phyloP scores from a whole-genome alignment of 2,329 filamentous ascomycete genomes.

The Alternaria infectoria region DNA sequence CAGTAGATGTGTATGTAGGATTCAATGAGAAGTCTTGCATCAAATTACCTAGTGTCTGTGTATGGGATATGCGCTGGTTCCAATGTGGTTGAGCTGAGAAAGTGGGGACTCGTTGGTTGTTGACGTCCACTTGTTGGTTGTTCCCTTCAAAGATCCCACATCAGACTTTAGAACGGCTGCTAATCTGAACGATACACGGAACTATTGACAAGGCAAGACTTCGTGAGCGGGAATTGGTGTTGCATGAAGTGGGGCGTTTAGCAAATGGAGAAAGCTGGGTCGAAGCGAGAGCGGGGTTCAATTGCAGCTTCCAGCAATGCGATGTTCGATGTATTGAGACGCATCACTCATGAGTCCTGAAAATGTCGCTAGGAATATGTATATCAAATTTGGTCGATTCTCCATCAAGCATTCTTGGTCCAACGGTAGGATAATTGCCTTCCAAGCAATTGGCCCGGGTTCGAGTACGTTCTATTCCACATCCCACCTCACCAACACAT shows the following conservation, averaged over 20 bases:
- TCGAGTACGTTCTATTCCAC: conserved; percentile 8
- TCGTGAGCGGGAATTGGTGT: neutral
- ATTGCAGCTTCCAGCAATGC: neutral
- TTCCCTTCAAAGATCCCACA: no score
- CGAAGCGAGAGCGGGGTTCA: neutral
- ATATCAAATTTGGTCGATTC: neutral
- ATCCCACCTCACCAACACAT: neutral
- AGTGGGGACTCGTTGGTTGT: neutral
- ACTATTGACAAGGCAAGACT: neutral
- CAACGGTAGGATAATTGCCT: conserved; percentile 32
- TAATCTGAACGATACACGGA: neutral
- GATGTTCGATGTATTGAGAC: neutral
- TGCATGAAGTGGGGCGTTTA: neutral
- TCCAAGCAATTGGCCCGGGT: conserved; percentile 31
- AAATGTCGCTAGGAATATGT: neutral
- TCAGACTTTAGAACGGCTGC: neutral
- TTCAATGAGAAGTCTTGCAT: neutral
- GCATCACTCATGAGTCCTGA: neutral
- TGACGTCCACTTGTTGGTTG: neutral
- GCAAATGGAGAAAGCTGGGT: neutral
- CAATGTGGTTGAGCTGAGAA: neutral
- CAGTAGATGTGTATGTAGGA: neutral
- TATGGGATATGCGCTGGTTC: neutral
- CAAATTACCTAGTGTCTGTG: neutral
- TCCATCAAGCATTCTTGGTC: conserved; percentile 22